Evolutionary conservation across 2,329 filamentous ascomycete genomes (phyloP).

Genomic region (Drechslerella dactyloides): DNA sequence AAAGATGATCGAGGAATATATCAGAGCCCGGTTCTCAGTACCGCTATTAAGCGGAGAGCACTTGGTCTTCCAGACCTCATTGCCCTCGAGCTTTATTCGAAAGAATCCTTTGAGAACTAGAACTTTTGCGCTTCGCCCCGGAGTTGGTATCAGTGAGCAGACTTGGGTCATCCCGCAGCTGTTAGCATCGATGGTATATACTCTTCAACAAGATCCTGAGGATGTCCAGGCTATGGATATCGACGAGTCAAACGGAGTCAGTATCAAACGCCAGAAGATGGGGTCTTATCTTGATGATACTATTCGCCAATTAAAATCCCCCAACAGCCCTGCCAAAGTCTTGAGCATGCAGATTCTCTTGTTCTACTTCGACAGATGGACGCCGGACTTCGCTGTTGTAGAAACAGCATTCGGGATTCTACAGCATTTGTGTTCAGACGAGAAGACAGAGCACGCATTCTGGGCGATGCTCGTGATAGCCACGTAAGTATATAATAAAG

Average conservation of each 20-base stretch:
- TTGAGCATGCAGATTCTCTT: constrained; percentile 67
- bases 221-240: constrained; percentile 32
- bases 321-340: constrained; percentile 60
- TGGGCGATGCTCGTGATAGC: constrained; percentile 87
- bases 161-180: constrained; percentile 55
- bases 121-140: constrained; percentile 67
- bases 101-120: constrained; percentile 62
- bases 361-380: constrained; percentile 63
- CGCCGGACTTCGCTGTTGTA: constrained; percentile 64
- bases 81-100: constrained; percentile 64
- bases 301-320: constrained; percentile 62
- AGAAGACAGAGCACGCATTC: constrained; percentile 69
- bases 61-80: constrained; percentile 65
- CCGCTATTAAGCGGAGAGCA: constrained; percentile 81
- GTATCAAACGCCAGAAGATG: constrained; percentile 52
- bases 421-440: constrained; percentile 69
- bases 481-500: constrained; percentile 65
- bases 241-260: constrained; percentile 28
- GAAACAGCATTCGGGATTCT: constrained; percentile 67
- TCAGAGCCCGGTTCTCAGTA: constrained; percentile 68
- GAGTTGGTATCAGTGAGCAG: constrained; percentile 58
- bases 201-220: constrained; percentile 64
- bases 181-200: constrained; percentile 66
- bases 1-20: constrained; percentile 78
- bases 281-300: constrained; percentile 57